Evolutionary conservation across 805 yeast species (phyloP).

Genomic region (Kuraishia hungarica): DNA sequence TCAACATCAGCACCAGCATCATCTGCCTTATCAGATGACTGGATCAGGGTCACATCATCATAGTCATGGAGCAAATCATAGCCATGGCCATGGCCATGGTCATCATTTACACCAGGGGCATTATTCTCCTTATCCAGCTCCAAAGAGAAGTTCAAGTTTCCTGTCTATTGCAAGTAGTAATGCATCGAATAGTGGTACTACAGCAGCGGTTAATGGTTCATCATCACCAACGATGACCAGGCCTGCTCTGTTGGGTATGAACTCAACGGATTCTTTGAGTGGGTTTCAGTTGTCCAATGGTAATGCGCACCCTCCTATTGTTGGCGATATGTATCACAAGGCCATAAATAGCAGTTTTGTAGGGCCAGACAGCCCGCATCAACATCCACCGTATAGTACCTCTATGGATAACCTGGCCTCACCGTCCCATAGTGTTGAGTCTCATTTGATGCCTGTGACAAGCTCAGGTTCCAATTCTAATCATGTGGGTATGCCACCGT

Average conservation of each 20-base stretch:
- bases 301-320: slow-evolving; percentile 23
- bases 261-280: slow-evolving; percentile 14
- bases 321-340: slow-evolving; percentile 22
- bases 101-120: slow-evolving; percentile 9
- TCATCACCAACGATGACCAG: slow-evolving; percentile 4
- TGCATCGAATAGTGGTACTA: slow-evolving; percentile 5
- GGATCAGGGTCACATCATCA: not conserved
- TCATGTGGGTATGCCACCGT: not conserved
- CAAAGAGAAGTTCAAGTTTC: slow-evolving; percentile 3
- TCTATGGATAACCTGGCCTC: not conserved
- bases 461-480: not conserved
- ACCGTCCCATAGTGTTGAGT: not conserved
- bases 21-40: slow-evolving; percentile 3
- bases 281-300: slow-evolving; percentile 19
- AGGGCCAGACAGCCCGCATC: not conserved
- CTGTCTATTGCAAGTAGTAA: slow-evolving; percentile 2
- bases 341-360: not conserved
- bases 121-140: slow-evolving; percentile 6
- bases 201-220: not conserved
- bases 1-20: not conserved
- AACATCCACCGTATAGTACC: not conserved
- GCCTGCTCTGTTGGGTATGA: slow-evolving; percentile 17
- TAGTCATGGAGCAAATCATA: not conserved
- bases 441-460: not conserved
- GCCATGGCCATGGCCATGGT: slow-evolving; percentile 9